Base-by-base conservation (phyloP, 495 filamentous ascomycete genomes). In the Penicillium ochrochloron region DNA sequence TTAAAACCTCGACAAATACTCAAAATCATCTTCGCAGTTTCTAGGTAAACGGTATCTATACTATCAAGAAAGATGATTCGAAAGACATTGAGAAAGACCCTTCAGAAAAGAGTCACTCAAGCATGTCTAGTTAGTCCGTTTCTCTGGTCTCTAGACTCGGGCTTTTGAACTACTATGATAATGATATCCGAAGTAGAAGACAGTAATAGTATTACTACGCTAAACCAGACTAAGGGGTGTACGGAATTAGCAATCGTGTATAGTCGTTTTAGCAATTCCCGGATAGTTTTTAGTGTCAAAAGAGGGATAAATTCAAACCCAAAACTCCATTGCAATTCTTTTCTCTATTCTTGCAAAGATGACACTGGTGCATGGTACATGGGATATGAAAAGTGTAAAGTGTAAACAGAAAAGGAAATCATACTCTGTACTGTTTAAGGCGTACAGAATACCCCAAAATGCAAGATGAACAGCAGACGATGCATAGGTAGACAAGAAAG, bases 301-400 rank as follows among this genome's bases (percentile, higher is more conserved):
- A 27, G 25, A 10, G 7, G n/a, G 2, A 10, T 21, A 61, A 15
- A 10, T 25, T 39, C 46, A 34, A 44, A 41, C 37, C 55, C 53
- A 25, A 59, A 65, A 67, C 66, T 63, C 70, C 70, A 61, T 66
- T 59, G 54, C 33, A 35, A 62, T 64, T 63, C 66, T 52, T 71
- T 66, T 66, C 59, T 73, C 66, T 73, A 65, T 65, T 56, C 34
- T 64, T 65, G 57, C n/a, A 54, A 62, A 58, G 25, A 62, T 66
- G 57, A 59, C 46, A 52, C 61, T 60, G 61, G 51, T 63, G 61
- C 58, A 71, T 69, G 60, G 58, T 66, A 67, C 64, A 71, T 61
- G 61, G 62, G 52, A 60, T 66, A 58, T 58, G 57, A 55, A 52
- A 70, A 23, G 19, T 48, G 44, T 48, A 52, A 70, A 23, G 19